These are phyloP conservation scores for Kodamaea kakaduensis DNA, from an alignment of 805 yeast species.

Conservation along the genomic window DNA sequence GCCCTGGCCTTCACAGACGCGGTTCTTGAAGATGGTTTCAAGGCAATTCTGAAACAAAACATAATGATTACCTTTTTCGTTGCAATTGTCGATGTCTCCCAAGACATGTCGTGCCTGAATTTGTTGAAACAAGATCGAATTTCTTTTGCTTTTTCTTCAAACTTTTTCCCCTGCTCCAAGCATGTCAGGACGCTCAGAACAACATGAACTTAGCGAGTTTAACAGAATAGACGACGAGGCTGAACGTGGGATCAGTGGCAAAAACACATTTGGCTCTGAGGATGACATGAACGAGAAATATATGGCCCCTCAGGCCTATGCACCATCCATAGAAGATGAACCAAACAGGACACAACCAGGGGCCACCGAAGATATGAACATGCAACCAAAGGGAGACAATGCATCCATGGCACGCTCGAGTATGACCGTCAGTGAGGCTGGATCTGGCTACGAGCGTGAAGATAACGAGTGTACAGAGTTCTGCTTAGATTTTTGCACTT, in stretches of 20 bases:
- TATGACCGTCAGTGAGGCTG: conserved; percentile 20
- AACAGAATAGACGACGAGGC: conserved; percentile 4
- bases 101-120: conserved; percentile 3
- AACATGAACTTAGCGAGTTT: conserved; percentile 9
- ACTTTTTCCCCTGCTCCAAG: conserved; percentile 4
- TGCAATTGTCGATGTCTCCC: too few species aligned
- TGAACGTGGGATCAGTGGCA: not conserved
- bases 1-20: too few species aligned
- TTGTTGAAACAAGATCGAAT: not conserved
- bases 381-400: not conserved
- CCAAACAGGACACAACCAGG: conserved; percentile 4
- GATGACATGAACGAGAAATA: not conserved
- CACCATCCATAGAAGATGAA: conserved; percentile 2
- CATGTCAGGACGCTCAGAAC: conserved; percentile 3
- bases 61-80: too few species aligned
- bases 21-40: too few species aligned
- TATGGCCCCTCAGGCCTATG: not conserved
- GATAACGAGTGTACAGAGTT: conserved; percentile 41
- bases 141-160: conserved; percentile 2
- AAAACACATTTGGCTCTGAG: too few species aligned
- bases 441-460: conserved; percentile 36
- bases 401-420: conserved; percentile 14
- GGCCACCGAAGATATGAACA: conserved; percentile 1
- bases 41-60: too few species aligned
- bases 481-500: conserved; percentile 32